phyloP scores from a whole-genome alignment of 306 rosid species.

The Prosopis cineraria region DNA sequence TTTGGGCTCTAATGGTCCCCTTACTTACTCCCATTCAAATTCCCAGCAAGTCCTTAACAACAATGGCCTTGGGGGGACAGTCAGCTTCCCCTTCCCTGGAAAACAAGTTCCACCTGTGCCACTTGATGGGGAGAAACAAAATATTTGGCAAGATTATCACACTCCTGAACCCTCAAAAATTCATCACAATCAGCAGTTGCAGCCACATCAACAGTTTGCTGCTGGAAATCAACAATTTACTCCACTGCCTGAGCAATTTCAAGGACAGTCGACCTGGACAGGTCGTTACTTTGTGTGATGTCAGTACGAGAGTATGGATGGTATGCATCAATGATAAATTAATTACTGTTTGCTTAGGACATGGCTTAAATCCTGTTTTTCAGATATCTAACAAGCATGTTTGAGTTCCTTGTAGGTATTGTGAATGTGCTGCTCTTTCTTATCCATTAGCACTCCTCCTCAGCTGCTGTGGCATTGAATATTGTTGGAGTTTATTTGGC shows the following conservation, averaged over 20 bases:
- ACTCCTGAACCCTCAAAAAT: conserved; percentile 58
- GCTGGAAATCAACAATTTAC: conserved; percentile 65
- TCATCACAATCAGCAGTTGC: conserved; percentile 72
- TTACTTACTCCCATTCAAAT: conserved; percentile 48
- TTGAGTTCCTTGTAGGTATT: conserved; percentile 65
- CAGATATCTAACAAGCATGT: conserved; percentile 26
- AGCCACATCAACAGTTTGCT: conserved; percentile 58
- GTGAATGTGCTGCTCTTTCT: conserved; percentile 58
- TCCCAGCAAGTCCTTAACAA: conserved; percentile 42
- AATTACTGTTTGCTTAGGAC: conserved; percentile 33
- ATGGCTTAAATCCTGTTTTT: conserved; percentile 12
- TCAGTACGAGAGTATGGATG: conserved; percentile 57
- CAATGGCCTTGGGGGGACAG: conserved; percentile 57
- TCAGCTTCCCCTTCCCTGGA: conserved; percentile 83
- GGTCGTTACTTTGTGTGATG: conserved; percentile 89
- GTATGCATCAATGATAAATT: conserved; percentile 49
- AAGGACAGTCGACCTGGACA: conserved; percentile 86
- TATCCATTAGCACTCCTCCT: conserved; percentile 62
- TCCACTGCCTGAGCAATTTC: conserved; percentile 78
- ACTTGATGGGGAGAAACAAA: conserved; percentile 58
- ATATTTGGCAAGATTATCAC: conserved; percentile 72
- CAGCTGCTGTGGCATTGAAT: conserved; percentile 67
- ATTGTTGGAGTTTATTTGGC: conserved; percentile 76
- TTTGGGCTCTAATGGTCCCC: conserved; percentile 45
- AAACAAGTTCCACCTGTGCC: conserved; percentile 70